These are phyloP conservation scores for Melanogaster broomeanus DNA, from an alignment of 768 basidiomycete species.

Conservation along the genomic window DNA sequence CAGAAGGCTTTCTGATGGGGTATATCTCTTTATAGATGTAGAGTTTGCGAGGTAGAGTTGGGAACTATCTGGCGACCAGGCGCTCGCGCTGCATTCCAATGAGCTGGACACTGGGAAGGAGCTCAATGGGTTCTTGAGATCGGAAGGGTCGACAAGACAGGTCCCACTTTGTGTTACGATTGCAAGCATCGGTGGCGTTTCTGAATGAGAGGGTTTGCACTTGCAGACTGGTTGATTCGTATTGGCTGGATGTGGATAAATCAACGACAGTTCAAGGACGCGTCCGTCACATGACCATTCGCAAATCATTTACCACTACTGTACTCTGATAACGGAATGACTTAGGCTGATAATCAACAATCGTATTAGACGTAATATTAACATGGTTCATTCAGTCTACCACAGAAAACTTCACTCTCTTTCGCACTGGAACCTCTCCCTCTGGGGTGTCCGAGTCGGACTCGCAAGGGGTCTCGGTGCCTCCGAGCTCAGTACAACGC, in stretches of 20 bases:
- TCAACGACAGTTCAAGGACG: too few species aligned
- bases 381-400: too few species aligned
- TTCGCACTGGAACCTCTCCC: not conserved
- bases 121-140: conserved; percentile 46
- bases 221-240: too few species aligned
- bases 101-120: conserved; percentile 41
- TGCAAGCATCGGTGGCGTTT: conserved; percentile 48
- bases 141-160: conserved; percentile 45
- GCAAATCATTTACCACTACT: not conserved
- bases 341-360: too few species aligned
- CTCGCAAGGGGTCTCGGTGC: not conserved
- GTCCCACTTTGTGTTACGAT: conserved; percentile 51
- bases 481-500: too few species aligned
- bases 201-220: not conserved
- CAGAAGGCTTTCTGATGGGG: conserved; percentile 45
- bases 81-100: conserved; percentile 23
- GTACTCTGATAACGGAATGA: too few species aligned
- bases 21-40: conserved; percentile 53
- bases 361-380: too few species aligned
- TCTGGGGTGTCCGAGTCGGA: not conserved
- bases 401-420: conserved; percentile 20
- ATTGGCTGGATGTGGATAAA: too few species aligned
- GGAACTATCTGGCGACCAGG: conserved; percentile 61
- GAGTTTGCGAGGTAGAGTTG: conserved; percentile 54
- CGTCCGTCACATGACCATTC: conserved; percentile 27